These are phyloP conservation scores for Torulaspora microellipsoides DNA, from an alignment of 805 yeast species.

Conservation along the genomic window DNA sequence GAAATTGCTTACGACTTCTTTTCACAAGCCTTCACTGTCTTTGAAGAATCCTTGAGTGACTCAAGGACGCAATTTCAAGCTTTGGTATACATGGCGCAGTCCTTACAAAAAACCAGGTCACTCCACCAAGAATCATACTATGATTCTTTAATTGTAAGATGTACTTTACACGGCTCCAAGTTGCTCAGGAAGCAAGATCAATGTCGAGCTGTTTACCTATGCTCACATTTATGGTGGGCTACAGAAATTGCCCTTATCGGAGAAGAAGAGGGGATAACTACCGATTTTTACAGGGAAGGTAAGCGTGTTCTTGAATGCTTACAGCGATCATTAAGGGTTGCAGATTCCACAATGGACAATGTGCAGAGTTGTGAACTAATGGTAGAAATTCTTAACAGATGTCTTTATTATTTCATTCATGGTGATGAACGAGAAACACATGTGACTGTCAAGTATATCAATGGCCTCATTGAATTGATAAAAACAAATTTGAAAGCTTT, in stretches of 20 bases:
- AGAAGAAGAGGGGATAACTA: constrained; percentile 42
- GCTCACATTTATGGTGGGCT: constrained; percentile 95
- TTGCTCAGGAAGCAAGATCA: constrained; percentile 90
- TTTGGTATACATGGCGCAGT: constrained; percentile 45
- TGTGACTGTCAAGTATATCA: constrained; percentile 70
- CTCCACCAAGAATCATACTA: constrained; percentile 45
- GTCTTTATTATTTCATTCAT: constrained; percentile 72
- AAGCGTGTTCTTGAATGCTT: constrained; percentile 87
- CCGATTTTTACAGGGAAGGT: constrained; percentile 42
- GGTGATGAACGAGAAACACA: constrained; percentile 24
- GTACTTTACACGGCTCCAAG: constrained; percentile 84
- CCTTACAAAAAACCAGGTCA: constrained; percentile 48
- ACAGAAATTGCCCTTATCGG: constrained; percentile 51
- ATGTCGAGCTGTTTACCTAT: constrained; percentile 78
- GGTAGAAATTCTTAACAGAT: constrained; percentile 83
- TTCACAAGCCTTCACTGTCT: constrained; percentile 80
- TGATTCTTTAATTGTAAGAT: constrained; percentile 75
- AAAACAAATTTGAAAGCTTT: constrained; percentile 48
- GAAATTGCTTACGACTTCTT: constrained; percentile 83
- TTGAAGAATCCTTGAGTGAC: constrained; percentile 61
- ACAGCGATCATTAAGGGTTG: constrained; percentile 81
- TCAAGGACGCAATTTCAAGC: constrained; percentile 52
- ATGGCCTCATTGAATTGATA: constrained; percentile 81
- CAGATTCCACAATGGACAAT: constrained; percentile 88
- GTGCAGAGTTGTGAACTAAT: constrained; percentile 66